phyloP scores from a whole-genome alignment of 176 grass and related monocot species.

The Juncus effusus region DNA sequence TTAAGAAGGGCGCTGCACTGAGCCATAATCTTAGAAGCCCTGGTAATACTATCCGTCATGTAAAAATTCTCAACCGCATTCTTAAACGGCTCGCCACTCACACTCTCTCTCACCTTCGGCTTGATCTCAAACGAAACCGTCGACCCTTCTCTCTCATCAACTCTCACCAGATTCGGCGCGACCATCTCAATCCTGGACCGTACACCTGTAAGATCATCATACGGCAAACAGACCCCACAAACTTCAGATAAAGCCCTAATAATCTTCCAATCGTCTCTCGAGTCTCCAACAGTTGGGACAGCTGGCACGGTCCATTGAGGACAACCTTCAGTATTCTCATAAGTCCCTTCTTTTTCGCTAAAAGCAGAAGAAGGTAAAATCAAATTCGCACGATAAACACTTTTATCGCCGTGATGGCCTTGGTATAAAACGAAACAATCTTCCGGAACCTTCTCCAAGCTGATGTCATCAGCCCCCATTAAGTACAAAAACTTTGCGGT shows the following conservation, averaged over 20 bases:
- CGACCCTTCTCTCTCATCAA: constrained; percentile 72
- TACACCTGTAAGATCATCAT: constrained; percentile 46
- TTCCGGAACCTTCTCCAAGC: constrained; percentile 73
- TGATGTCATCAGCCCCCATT: constrained; percentile 92
- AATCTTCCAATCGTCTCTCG: constrained; percentile 99
- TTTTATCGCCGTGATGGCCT: constrained; percentile 92
- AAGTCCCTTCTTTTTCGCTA: constrained; percentile 96
- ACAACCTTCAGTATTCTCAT: constrained; percentile 94
- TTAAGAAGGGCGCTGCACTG: constrained; percentile 86
- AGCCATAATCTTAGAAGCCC: constrained; percentile 98
- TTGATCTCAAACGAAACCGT: constrained; percentile 62
- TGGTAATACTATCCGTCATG: constrained; percentile 89
- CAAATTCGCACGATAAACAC: constrained; percentile 83
- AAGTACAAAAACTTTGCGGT: constrained; percentile 89
- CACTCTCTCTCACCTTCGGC: constrained; percentile 47
- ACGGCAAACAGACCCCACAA: constrained; percentile 54
- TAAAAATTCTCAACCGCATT: constrained; percentile 78
- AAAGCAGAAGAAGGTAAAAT: constrained; percentile 89
- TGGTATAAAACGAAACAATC: constrained; percentile 97
- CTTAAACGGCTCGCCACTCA: constrained; percentile 57
- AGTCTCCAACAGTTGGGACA: constrained; percentile 90
- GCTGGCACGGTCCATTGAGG: constrained; percentile 88
- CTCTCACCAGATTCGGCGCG: constrained; percentile 62
- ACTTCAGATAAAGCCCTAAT: constrained; percentile 84
- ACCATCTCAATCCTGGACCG: constrained; percentile 59